Conservation (phyloP, 495 filamentous ascomycete genomes). For the Neurospora cerealis region DNA sequence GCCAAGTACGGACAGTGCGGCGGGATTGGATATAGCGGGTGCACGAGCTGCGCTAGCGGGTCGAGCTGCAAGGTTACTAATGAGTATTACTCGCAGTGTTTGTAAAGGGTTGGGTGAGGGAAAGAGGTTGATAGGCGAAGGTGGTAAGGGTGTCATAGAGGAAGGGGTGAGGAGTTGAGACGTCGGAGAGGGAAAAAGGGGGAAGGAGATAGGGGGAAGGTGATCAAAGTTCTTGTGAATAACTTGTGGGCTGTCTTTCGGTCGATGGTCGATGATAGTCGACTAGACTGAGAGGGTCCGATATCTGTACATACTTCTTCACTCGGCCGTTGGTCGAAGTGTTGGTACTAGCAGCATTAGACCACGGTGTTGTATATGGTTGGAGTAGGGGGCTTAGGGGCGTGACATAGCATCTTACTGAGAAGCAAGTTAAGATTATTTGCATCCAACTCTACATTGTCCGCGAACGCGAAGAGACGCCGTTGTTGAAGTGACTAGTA, state of each 20-base stretch:
- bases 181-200: not conserved
- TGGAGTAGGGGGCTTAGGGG: not conserved
- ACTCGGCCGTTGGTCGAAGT: not conserved
- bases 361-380: not conserved
- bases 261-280: not conserved
- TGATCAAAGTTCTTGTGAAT: not conserved
- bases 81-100: slow-evolving; percentile 23
- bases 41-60: slow-evolving; percentile 17
- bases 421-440: not conserved
- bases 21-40: slow-evolving; percentile 21
- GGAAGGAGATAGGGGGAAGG: no score
- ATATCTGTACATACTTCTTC: not conserved
- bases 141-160: no score
- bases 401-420: not conserved
- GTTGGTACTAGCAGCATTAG: not conserved
- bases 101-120: slow-evolving; percentile 3
- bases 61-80: slow-evolving; percentile 17
- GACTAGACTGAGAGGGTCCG: not conserved
- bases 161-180: not conserved
- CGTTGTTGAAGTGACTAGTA: not conserved
- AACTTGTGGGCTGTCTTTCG: not conserved
- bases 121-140: not conserved
- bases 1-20: slow-evolving; percentile 31
- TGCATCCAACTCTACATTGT: not conserved
- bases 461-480: not conserved